Percentiles rank a stretch among this genome's conserved stretches.
Conservation (phyloP, 139 green algal species). For the Bryopsis sp. region DNA sequence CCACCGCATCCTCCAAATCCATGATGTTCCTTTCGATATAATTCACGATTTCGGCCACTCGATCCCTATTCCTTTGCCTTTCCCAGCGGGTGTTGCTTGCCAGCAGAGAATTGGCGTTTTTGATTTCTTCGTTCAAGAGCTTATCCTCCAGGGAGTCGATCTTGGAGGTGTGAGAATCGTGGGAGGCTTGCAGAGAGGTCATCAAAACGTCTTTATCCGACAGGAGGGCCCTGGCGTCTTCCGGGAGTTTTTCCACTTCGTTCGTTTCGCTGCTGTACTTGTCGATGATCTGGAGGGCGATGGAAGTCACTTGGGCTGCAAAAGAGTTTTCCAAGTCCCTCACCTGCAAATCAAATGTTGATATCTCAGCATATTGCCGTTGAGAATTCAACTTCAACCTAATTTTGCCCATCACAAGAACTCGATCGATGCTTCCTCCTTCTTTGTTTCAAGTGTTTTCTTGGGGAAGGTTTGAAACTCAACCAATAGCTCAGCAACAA, state of each 20-base stretch:
- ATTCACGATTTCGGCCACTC: slow-evolving; percentile 55
- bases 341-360: slow-evolving; percentile 28
- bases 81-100: slow-evolving; percentile 25
- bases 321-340: slow-evolving; percentile 59
- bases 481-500: too few relatives aligned
- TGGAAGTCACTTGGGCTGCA: slow-evolving; percentile 31
- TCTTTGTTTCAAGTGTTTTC: too few relatives aligned
- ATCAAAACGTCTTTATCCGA: slow-evolving; percentile 39
- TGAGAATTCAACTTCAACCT: too few relatives aligned
- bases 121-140: slow-evolving; percentile 44
- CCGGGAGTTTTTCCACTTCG: slow-evolving; percentile 15
- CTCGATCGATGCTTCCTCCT: too few relatives aligned
- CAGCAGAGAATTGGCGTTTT: slow-evolving; percentile 30
- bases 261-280: slow-evolving; percentile 31
- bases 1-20: slow-evolving; percentile 21
- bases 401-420: too few relatives aligned
- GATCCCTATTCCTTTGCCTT: slow-evolving; percentile 42
- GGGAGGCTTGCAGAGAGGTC: slow-evolving; percentile 39
- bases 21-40: slow-evolving; percentile 53
- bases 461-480: too few relatives aligned
- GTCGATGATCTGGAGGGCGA: slow-evolving; percentile 40
- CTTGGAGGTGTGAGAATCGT: slow-evolving; percentile 54
- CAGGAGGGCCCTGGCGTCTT: slow-evolving; percentile 24
- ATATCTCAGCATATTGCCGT: too few relatives aligned
- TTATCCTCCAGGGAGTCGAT: slow-evolving; percentile 65